Percentiles rank a stretch among this genome's conserved stretches.
These are phyloP conservation scores for Monosporascus sp. DNA, from an alignment of 2,329 filamentous ascomycete species.

Conservation along the genomic window DNA sequence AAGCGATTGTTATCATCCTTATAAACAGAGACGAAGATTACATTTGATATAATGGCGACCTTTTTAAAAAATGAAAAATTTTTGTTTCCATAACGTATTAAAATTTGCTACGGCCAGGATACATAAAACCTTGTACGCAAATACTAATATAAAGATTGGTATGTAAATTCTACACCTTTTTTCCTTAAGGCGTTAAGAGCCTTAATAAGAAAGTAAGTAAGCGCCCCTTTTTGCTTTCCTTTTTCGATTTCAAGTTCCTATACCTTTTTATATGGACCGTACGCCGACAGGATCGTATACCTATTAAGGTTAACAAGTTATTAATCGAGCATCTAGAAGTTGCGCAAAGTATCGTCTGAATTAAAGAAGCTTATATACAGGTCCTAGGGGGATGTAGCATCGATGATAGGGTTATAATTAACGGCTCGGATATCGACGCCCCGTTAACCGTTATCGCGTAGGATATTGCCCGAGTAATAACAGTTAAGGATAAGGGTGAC, in stretches of 20 bases:
- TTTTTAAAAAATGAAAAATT: constrained; percentile 1
- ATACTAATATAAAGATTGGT: neutral
- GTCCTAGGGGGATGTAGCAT: neutral
- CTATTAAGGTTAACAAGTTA: constrained; percentile 3
- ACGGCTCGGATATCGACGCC: neutral
- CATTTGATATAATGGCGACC: neutral
- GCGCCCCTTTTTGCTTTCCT: neutral
- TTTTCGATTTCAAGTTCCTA: neutral
- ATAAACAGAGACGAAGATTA: neutral
- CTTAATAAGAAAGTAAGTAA: constrained; percentile 3
- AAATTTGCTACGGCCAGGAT: neutral
- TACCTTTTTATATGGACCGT: constrained; percentile 1
- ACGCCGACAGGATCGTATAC: constrained; percentile 3
- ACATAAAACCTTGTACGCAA: constrained; percentile 1
- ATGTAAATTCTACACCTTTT: neutral
- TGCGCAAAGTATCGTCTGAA: neutral
- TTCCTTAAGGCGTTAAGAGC: neutral
- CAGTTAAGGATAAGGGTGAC: constrained; percentile 7
- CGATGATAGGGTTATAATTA: neutral
- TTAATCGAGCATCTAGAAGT: neutral
- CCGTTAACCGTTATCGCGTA: neutral
- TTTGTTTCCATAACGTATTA: constrained; percentile 4
- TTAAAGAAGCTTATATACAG: neutral
- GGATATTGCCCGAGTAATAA: constrained; percentile 3
- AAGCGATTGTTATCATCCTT: neutral